phyloP scores from a whole-genome alignment of 371 early-diverging fungal species.

The Lichtheimia corymbifera region DNA sequence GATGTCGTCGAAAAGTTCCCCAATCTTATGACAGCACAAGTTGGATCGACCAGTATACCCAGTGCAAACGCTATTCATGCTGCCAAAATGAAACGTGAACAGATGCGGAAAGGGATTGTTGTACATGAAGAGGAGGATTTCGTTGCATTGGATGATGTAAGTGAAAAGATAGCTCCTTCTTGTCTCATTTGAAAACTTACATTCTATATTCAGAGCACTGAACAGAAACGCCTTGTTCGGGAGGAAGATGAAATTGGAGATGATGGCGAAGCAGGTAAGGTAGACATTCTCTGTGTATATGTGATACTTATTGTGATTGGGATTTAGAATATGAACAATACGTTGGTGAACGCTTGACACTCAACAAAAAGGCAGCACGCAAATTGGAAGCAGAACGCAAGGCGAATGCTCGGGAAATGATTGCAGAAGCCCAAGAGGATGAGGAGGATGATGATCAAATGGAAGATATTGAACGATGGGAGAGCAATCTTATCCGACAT shows the following conservation, averaged over 20 bases:
- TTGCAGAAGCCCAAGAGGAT: slow-evolving; percentile 56
- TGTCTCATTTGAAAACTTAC: no score
- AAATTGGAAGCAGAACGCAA: slow-evolving; percentile 42
- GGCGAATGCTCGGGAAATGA: slow-evolving; percentile 53
- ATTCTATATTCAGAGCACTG: background rate
- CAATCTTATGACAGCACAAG: slow-evolving; percentile 23
- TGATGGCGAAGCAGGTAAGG: slow-evolving; percentile 48
- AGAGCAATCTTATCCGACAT: slow-evolving; percentile 65
- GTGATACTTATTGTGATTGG: background rate
- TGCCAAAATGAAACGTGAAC: slow-evolving; percentile 57
- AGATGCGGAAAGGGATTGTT: slow-evolving; percentile 36
- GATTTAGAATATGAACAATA: slow-evolving; percentile 48
- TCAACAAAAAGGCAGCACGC: slow-evolving; percentile 41
- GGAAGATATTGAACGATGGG: slow-evolving; percentile 70
- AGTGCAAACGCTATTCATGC: slow-evolving; percentile 50
- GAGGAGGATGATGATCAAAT: slow-evolving; percentile 53
- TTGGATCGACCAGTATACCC: slow-evolving; percentile 35
- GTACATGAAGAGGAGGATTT: slow-evolving; percentile 37
- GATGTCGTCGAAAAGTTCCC: slow-evolving; percentile 50
- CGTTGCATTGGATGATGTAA: slow-evolving; percentile 37
- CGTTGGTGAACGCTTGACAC: slow-evolving; percentile 41
- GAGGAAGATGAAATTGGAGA: slow-evolving; percentile 59
- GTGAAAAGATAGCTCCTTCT: background rate
- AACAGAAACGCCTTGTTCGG: slow-evolving; percentile 43
- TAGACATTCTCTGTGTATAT: background rate